phyloP scores from a whole-genome alignment of 108 stramenopile species.

The Aurantiochytrium sp. region DNA sequence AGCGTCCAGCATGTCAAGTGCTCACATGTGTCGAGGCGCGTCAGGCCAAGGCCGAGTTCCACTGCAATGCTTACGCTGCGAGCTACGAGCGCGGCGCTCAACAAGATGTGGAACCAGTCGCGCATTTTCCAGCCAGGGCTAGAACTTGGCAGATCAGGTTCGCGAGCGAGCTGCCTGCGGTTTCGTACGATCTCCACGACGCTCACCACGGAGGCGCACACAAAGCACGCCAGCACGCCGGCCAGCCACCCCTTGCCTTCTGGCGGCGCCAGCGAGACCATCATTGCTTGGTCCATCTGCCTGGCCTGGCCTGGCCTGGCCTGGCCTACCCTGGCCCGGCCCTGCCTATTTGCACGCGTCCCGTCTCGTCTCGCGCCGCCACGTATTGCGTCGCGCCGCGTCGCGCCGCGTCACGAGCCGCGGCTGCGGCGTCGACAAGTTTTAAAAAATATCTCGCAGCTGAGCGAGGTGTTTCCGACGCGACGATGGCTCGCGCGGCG shows the following conservation, averaged over 20 bases:
- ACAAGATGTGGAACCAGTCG: background rate
- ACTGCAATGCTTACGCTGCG: background rate
- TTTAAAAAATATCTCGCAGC: too few species aligned
- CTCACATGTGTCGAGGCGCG: background rate
- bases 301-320: too few species aligned
- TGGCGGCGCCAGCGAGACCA: background rate
- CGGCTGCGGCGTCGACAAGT: too few species aligned
- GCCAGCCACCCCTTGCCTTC: background rate
- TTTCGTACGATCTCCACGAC: background rate
- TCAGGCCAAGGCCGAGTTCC: background rate
- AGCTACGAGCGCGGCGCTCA: background rate
- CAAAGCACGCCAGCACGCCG: background rate
- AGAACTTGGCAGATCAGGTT: background rate
- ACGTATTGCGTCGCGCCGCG: too few species aligned
- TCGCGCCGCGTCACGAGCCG: too few species aligned
- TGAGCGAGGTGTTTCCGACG: too few species aligned
- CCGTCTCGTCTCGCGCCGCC: too few species aligned
- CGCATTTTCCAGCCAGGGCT: constrained; percentile 6
- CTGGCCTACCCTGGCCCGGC: too few species aligned
- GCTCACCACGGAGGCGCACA: background rate
- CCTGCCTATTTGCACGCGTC: too few species aligned
- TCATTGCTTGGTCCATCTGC: too few species aligned
- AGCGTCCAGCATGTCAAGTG: background rate
- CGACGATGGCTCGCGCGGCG: too few species aligned
- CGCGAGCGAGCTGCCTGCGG: background rate